Evolutionary conservation across 768 basidiomycete genomes (phyloP), one percentile per base, ranked within the genome.

Genomic region (Lentinula lateritia): DNA sequence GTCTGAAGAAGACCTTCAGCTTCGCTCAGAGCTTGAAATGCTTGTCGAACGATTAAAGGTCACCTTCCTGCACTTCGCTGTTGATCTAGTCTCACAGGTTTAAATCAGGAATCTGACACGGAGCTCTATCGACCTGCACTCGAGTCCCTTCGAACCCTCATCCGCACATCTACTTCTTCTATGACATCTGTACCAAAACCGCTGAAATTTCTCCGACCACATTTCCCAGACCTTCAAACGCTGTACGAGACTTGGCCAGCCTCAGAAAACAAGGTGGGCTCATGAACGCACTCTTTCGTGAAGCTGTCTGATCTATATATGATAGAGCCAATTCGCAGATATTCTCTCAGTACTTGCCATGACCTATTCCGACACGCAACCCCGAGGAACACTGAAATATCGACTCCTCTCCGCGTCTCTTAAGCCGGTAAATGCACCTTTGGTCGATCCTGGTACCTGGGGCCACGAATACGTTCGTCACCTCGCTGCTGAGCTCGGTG

Each of bases 121-220:
- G 80, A 83, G 36, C 81, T 98, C 36, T 93, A 98, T 72, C 81
- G 87, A 16, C 89, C 95, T 23, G 94, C 96, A 32, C 81, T 99
- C 13, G 96, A 99, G 77, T 93, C 93, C 3, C 82, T 99, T 9
- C 85, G 96, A 52, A 94, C 91, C 6, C 80, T 98, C 46, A 98
- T 98, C 69, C 83, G 93, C 69, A 98, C 96, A 6, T 95, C 95
- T 10, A 99, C 97, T 3, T 95, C 93, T 15, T 97, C 95, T 6
- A 98, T 99, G 96, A 99, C 97, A 10, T 95, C 94, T 23, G 96
- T 99, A 9, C 97, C 97, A 1, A 98, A 99, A 78, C 97, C 97
- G 34, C 83, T 99, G 61, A 99, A 99, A 77, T 99, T 99, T 76
- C 83, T 99, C 35, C 89, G 95, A 60, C 95, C 95, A 38, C 90